Evolutionary conservation across 495 filamentous ascomycete species (phyloP).

Genomic region (Letharia columbiana): DNA sequence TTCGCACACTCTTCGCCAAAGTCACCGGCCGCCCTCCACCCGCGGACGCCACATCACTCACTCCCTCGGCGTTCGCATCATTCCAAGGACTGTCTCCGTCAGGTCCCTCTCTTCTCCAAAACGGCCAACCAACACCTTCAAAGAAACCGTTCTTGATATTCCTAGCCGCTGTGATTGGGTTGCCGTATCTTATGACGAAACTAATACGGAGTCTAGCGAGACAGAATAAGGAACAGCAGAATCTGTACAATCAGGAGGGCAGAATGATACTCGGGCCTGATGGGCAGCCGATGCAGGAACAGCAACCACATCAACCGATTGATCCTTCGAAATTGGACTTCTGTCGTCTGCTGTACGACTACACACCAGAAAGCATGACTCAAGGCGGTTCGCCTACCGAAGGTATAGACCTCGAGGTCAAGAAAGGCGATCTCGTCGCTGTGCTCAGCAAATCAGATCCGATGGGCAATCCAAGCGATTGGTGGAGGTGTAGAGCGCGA

Average conservation of each 20-base stretch:
- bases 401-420: slow-evolving; percentile 82
- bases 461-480: slow-evolving; percentile 82
- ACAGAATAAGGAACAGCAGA: slow-evolving; percentile 64
- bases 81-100: slow-evolving; percentile 58
- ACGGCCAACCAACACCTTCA: slow-evolving; percentile 62
- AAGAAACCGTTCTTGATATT: slow-evolving; percentile 96
- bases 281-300: slow-evolving; percentile 34
- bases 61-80: slow-evolving; percentile 77
- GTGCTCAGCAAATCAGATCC: slow-evolving; percentile 90
- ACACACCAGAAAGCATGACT: slow-evolving; percentile 59
- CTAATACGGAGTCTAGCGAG: slow-evolving; percentile 76
- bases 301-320: slow-evolving; percentile 37
- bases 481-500: slow-evolving; percentile 94
- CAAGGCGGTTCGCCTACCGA: slow-evolving; percentile 33
- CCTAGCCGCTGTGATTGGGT: slow-evolving; percentile 82
- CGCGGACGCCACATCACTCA: slow-evolving; percentile 75
- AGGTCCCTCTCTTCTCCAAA: slow-evolving; percentile 37
- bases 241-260: slow-evolving; percentile 52
- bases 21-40: slow-evolving; percentile 89
- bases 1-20: slow-evolving; percentile 81
- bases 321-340: slow-evolving; percentile 90
- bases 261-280: slow-evolving; percentile 44
- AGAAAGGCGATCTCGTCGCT: slow-evolving; percentile 92
- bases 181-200: slow-evolving; percentile 94
- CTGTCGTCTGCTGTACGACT: slow-evolving; percentile 90